Evolutionary conservation across 495 filamentous ascomycete genomes (phyloP).

Genomic region (Tuber melanosporum): DNA sequence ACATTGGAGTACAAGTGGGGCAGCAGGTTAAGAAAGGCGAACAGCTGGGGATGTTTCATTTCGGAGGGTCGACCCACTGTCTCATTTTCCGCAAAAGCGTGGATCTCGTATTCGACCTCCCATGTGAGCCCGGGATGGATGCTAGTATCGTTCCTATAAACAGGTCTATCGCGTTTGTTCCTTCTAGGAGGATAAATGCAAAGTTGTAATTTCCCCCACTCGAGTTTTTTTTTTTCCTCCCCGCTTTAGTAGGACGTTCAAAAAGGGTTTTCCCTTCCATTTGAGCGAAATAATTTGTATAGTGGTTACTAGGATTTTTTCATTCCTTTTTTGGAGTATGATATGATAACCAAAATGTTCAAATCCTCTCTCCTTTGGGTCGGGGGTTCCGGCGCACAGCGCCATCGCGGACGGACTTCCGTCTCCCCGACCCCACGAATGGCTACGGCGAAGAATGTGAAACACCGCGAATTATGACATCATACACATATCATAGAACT

Average conservation of each 20-base stretch:
- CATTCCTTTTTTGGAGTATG: background rate
- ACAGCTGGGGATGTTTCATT: slow-evolving; percentile 67
- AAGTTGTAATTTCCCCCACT: background rate
- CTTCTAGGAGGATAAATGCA: background rate
- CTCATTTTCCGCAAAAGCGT: slow-evolving; percentile 49
- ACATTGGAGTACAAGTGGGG: slow-evolving; percentile 57
- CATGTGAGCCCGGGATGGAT: slow-evolving; percentile 9
- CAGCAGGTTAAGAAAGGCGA: slow-evolving; percentile 60
- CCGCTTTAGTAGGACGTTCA: background rate
- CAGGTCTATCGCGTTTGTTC: slow-evolving; percentile 12
- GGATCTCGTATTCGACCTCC: slow-evolving; percentile 16
- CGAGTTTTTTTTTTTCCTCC: background rate
- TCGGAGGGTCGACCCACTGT: slow-evolving; percentile 61
- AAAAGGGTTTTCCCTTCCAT: background rate
- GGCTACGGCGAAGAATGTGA: background rate
- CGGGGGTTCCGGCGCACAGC: background rate
- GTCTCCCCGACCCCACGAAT: background rate
- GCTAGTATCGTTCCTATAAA: slow-evolving; percentile 8
- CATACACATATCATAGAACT: background rate
- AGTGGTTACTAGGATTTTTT: background rate
- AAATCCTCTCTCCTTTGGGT: background rate
- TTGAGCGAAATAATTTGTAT: background rate
- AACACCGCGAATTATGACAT: background rate
- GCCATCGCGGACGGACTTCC: background rate
- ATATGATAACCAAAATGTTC: background rate